Base-by-base conservation (phyloP, 1,139 yeast species). In the Ashbya aceris region DNA sequence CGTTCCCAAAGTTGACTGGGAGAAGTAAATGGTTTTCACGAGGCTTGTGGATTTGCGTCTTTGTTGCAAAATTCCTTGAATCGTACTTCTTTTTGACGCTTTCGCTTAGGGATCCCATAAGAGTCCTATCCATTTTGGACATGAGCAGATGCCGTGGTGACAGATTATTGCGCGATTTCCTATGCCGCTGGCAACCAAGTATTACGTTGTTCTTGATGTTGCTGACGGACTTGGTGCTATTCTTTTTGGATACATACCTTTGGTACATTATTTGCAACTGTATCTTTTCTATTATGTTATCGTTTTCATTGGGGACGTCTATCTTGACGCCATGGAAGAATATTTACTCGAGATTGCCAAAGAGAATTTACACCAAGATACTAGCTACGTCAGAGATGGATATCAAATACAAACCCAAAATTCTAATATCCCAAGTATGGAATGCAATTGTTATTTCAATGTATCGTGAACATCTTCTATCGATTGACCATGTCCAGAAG, bases 181-280 rank as follows among this genome's bases (percentile, higher is more conserved):
- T 85, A 1, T 86, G 95, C 57, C 54, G 56, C 20, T 64, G 72
- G 39, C 93, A 84, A 46, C 78, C 87, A 0, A 66, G 64, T 38
- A 56, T 83, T 8, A 68, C 80, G 0, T 60, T 86, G 32, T 64
- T 64, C 0, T 61, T 83, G 38, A 74, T 85, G 58, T 65, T 73
- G 32, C 46, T 79, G 13, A 79, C 89, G 0, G 91, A 85, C 58
- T 66, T 84, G 61, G 71, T 83, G 1, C 66, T 86, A 36, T 86
- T 84, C 58, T 83, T 86, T 54, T 68, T 86, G 45, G 96, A 86
- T 54, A 85, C 95, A 1, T 86, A 86, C 52, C 70, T 86, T 30
- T 86, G 96, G 96, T 86, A 85, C 56, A 79, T 85, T 49, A 76
- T 86, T 38, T 79, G 86, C 70, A 85, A 81, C 55, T 79, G 91